A percentile compares a stretch with the other conserved stretches of the same genome.
phyloP scores from a whole-genome alignment of 2,329 filamentous ascomycete genomes.

The Penicillium thymicola region DNA sequence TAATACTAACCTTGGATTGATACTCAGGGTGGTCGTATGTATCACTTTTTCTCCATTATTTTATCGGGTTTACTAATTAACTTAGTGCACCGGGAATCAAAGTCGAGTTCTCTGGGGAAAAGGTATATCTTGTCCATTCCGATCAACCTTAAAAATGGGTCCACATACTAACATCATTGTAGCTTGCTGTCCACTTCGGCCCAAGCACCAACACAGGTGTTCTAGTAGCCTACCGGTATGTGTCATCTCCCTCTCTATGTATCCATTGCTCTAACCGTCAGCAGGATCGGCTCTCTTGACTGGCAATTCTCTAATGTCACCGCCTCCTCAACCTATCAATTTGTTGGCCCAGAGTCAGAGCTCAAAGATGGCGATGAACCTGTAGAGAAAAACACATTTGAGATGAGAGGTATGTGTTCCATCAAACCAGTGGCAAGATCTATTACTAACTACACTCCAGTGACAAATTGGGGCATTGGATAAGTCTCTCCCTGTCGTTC shows the following conservation, averaged over 20 bases:
- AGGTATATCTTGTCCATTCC: slow-evolving; percentile 26
- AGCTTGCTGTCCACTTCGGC: slow-evolving; percentile 55
- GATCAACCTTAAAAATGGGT: background rate
- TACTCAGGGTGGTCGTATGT: slow-evolving; percentile 53
- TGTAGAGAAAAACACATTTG: slow-evolving; percentile 50
- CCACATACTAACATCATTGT: slow-evolving; percentile 2
- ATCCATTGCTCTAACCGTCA: background rate
- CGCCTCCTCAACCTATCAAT: slow-evolving; percentile 53
- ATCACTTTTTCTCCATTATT: background rate
- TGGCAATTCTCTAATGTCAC: slow-evolving; percentile 63
- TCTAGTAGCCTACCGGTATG: slow-evolving; percentile 51
- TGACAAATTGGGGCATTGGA: slow-evolving; percentile 61
- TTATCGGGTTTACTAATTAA: slow-evolving; percentile 4
- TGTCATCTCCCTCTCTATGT: background rate
- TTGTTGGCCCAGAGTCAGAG: slow-evolving; percentile 48
- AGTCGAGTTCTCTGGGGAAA: slow-evolving; percentile 54
- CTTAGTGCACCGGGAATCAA: slow-evolving; percentile 51
- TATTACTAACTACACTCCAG: slow-evolving; percentile 24
- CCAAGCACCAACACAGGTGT: slow-evolving; percentile 49
- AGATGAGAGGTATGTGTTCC: slow-evolving; percentile 44
- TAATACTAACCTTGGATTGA: slow-evolving; percentile 8
- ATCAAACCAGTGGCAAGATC: background rate
- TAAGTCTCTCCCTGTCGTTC: slow-evolving; percentile 20
- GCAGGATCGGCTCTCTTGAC: slow-evolving; percentile 55
- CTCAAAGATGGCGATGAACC: slow-evolving; percentile 44